These are phyloP conservation scores for Alternaria atra DNA, from an alignment of 2,329 filamentous ascomycete genomes.

Conservation along the genomic window DNA sequence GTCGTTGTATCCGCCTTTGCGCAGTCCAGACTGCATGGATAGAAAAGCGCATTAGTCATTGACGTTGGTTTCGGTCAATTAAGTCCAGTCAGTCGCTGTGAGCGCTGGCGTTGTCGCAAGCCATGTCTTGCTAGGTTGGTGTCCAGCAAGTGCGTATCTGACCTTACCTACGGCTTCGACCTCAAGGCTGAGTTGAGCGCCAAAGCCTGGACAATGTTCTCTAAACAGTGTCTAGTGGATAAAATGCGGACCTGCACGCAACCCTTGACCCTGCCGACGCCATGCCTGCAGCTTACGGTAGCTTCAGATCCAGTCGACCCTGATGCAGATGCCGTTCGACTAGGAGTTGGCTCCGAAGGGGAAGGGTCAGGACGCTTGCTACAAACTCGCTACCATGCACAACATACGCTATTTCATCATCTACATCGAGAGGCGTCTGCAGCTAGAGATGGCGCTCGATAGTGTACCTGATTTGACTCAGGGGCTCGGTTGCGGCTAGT, in stretches of 20 bases:
- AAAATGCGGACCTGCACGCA: background rate
- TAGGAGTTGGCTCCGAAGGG: background rate
- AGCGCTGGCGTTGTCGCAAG: background rate
- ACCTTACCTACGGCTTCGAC: background rate
- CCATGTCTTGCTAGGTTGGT: background rate
- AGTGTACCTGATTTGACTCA: background rate
- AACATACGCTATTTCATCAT: background rate
- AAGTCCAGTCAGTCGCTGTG: background rate
- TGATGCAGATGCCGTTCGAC: background rate
- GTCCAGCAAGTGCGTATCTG: background rate
- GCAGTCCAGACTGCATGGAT: background rate
- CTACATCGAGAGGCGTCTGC: background rate
- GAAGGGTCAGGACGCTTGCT: background rate
- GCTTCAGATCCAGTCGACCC: background rate
- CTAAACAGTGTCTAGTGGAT: background rate
- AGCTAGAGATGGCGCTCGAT: background rate
- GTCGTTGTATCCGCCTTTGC: background rate
- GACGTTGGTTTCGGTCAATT: background rate
- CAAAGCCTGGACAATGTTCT: background rate
- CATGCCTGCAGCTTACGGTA: background rate
- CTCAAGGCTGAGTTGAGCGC: background rate
- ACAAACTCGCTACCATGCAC: background rate
- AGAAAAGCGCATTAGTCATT: background rate
- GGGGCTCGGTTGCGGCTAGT: background rate
- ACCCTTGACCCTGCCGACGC: background rate